Conservation (phyloP, 139 green algal genomes). For the Deuterostichococcus epilithicus region DNA sequence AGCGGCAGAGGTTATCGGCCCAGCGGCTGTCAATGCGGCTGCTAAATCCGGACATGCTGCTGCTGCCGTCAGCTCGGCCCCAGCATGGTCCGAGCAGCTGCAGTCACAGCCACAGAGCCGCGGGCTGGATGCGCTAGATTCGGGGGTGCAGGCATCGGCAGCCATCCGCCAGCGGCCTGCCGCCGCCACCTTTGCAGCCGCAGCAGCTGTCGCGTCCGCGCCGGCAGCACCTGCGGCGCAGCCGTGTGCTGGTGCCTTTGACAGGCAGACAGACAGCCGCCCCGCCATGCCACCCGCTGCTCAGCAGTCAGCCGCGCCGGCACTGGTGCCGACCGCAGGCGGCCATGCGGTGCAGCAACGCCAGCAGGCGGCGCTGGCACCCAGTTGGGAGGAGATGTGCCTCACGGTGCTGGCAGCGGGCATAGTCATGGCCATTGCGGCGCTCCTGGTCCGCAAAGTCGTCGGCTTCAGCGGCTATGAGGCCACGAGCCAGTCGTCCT, state of each 20-base stretch:
- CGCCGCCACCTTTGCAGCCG: not conserved
- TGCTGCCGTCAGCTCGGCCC: not conserved
- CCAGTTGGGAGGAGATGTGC: conserved; percentile 36
- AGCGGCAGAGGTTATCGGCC: too few species aligned
- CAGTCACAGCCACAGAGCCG: not conserved
- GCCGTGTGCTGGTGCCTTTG: not conserved
- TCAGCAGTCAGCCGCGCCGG: not conserved
- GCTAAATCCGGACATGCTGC: too few species aligned
- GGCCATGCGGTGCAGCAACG: not conserved
- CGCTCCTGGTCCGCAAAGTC: conserved; percentile 49
- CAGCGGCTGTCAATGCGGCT: too few species aligned
- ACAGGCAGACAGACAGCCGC: not conserved
- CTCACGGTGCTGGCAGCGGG: conserved; percentile 47
- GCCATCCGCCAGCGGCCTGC: not conserved
- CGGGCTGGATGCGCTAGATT: not conserved
- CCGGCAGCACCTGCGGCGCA: not conserved
- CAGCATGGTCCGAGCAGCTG: not conserved
- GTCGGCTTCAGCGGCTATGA: not conserved
- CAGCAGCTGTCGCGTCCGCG: not conserved
- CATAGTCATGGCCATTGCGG: conserved; percentile 42
- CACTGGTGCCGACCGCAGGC: not conserved
- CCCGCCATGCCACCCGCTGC: not conserved
- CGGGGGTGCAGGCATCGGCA: not conserved
- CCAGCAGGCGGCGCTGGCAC: not conserved
- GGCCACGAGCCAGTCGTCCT: not conserved